Base-by-base conservation (phyloP, 1,284 basidiomycete genomes). In the Lignosus rhinocerotis region DNA sequence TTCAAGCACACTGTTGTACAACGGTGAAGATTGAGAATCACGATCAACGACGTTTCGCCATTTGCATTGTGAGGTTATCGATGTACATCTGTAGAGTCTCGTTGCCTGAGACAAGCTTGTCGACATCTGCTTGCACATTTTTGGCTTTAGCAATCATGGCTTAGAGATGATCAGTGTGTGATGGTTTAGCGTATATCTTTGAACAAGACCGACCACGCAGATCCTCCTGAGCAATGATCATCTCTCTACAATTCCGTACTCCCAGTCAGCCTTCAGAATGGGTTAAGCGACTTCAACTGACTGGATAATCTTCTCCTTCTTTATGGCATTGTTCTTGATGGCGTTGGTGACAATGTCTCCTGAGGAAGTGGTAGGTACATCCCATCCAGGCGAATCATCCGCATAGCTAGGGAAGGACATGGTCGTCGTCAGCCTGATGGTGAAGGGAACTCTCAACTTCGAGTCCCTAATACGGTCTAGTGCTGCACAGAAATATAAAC, bases 1-100 rank as follows among this genome's bases (percentile, higher is more conserved):
- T 4, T 4, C 2, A 25, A 25, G 25, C 25, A 25, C 25, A 25
- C 25, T 25, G 25, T 25, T 25, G 25, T 25, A 25, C 25, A 25
- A 19, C 33, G 7, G 10, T 16, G 30, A 48, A n/a, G 32, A 32
- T 25, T 36, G 25, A 25, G 2, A 25, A 25, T 2, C 4, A 4
- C 25, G 25, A n/a, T 78, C 72, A 89, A 71, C 87, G 80, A 62
- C 87, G 77, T 69, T 86, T 90, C 31, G 89, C 88, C 84, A 92
- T 90, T 72, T 93, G 87, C 69, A 89, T 80, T 0, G 92, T 93
- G 62, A 94, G 70, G 66, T 94, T 94, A 70, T 94, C 91, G 67
- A 93, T 93, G 69, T 94, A 94, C 84, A 88, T 89, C 70, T 94
- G 92, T 55, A 94, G 74, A 5, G 87, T 93, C 61, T 87, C 85